Evolutionary conservation across 139 green algal genomes (phyloP), one percentile per base, ranked within the genome.

Genomic region (Chlamydomonas asymmetrica): DNA sequence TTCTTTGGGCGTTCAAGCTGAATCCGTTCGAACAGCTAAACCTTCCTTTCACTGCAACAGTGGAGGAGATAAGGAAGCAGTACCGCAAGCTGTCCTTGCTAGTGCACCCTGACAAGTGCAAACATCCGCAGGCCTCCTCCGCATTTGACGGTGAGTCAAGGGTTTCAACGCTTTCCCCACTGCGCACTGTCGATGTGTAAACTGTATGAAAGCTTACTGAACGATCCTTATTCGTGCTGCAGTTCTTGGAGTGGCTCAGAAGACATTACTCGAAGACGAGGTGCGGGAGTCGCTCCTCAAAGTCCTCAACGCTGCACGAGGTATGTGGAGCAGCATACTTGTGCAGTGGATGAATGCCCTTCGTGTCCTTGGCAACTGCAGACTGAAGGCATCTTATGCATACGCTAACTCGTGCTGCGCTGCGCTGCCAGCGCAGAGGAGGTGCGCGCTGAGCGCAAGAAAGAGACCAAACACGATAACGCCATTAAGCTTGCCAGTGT

Each of bases 11-110:
- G 3, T 99, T 99, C 87, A 98, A 98, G 81, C 87, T 99, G 8
- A 99, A 99, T 67, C 95, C 95, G 0, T 98, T 91, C 82, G 95
- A 98, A 80, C 89, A 97, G 68, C 80, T 99, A 10, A 92, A 91
- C 65, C 74, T 99, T 68, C 72, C 77, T 1, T 97, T 97, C 63
- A 90, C 96, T 37, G 87, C 90, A 5, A 89, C 80, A 18, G 23
- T 66, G 0, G 91, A 97, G 61, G 94, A 98, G n/a, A 76, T 98
- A 0, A 89, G 87, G 41, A 82, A 82, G 32, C 86, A 95, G 76
- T 99, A 97, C 88, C 82, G 95, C 65, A 97, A 97, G 75, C 71
- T 95, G 9, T 95, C 89, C 10, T 81, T 98, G 39, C 81, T 97
- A 57, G 91, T 97, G 41, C 93, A 98, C 71, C 93, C 93, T 0